Evolutionary conservation across 129 eudicot genomes (phyloP).

Genomic region (Tagetes erecta): DNA sequence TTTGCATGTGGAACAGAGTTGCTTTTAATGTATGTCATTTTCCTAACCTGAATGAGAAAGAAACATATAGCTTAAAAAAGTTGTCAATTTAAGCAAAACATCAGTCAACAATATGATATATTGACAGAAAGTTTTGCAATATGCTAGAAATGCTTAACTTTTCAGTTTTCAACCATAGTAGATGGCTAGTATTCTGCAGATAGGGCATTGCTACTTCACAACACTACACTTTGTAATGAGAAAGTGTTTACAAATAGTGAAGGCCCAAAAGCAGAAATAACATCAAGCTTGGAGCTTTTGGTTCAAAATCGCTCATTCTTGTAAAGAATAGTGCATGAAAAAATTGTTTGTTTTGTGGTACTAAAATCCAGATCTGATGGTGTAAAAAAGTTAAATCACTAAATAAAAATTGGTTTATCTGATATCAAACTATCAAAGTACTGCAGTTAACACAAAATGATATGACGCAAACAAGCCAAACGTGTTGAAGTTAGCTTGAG

Average conservation of each 20-base stretch:
- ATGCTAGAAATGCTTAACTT: neutral
- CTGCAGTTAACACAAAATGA: neutral
- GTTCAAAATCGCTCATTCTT: constrained; percentile 5
- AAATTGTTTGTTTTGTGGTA: neutral
- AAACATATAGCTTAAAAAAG: constrained; percentile 8
- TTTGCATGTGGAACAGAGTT: constrained; percentile 83
- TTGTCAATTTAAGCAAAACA: neutral
- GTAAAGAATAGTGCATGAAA: neutral
- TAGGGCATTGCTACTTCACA: neutral
- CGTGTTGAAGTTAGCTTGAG: neutral
- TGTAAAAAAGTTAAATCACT: neutral
- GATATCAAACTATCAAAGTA: neutral
- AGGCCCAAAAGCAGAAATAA: neutral
- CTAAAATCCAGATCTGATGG: neutral
- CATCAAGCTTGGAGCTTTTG: neutral
- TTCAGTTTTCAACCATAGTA: constrained; percentile 20
- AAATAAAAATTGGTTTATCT: constrained; percentile 1
- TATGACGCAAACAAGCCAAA: neutral
- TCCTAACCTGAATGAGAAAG: constrained; percentile 68
- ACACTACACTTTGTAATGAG: neutral
- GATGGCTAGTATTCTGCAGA: neutral
- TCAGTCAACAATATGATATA: neutral
- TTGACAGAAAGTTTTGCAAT: neutral
- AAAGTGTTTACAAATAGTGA: neutral
- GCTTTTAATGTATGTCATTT: constrained; percentile 69